These are phyloP conservation scores for Sarocladiaceae sp. DNA, from an alignment of 2,329 filamentous ascomycete species.

Conservation along the genomic window DNA sequence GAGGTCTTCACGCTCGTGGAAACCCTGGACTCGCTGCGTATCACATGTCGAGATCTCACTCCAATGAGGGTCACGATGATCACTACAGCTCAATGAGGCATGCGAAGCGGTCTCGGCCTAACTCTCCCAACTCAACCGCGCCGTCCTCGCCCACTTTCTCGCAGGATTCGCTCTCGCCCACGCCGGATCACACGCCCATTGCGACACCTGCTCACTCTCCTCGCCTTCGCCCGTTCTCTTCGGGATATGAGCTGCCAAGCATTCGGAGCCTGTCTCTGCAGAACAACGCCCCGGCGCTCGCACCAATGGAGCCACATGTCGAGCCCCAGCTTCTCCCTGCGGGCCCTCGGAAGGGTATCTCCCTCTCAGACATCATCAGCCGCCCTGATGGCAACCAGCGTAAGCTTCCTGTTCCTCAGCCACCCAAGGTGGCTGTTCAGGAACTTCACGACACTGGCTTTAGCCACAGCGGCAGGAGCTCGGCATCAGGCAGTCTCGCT, in stretches of 20 bases:
- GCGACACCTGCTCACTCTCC: conserved; percentile 95
- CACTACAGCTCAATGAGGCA: conserved; percentile 67
- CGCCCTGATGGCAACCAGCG: conserved; percentile 81
- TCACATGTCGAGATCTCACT: conserved; percentile 88
- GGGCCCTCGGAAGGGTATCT: conserved; percentile 60
- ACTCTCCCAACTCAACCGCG: conserved; percentile 91
- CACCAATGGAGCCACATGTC: conserved; percentile 54
- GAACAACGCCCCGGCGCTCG: conserved; percentile 51
- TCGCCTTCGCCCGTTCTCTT: conserved; percentile 73
- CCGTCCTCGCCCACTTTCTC: conserved; percentile 96
- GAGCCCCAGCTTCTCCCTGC: conserved; percentile 32
- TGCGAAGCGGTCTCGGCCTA: conserved; percentile 85
- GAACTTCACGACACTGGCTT: conserved; percentile 70
- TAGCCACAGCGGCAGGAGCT: conserved; percentile 71
- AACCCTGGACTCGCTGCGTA: conserved; percentile 81
- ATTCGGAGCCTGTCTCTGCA: conserved; percentile 62
- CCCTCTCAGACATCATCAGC: conserved; percentile 89
- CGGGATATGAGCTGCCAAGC: conserved; percentile 73
- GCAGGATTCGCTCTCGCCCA: conserved; percentile 91
- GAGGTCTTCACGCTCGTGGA: conserved; percentile 45
- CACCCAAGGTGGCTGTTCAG: conserved; percentile 84
- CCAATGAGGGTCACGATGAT: conserved; percentile 76
- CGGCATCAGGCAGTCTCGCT: conserved; percentile 71
- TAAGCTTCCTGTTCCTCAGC: conserved; percentile 85
- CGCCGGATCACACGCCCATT: conserved; percentile 96